A percentile compares a stretch with the other conserved stretches of the same genome.
phyloP scores from a whole-genome alignment of 768 basidiomycete species.

The Phlebiopsis gigantea region DNA sequence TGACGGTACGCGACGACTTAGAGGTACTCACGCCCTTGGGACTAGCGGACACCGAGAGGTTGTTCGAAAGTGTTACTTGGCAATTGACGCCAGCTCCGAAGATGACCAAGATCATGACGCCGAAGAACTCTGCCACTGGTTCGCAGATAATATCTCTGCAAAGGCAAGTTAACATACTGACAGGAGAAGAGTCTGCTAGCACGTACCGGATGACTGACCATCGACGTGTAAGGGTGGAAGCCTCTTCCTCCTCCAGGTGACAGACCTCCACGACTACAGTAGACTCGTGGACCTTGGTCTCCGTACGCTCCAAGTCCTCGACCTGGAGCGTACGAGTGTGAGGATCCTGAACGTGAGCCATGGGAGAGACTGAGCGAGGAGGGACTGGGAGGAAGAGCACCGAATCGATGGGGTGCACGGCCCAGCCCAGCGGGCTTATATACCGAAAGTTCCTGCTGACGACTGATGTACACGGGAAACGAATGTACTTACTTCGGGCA shows the following conservation, averaged over 20 bases:
- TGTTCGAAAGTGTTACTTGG: slow-evolving; percentile 5
- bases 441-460: background rate
- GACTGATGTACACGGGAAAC: too few relatives aligned
- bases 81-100: slow-evolving; percentile 12
- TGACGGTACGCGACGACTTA: background rate
- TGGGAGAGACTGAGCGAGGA: background rate
- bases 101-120: slow-evolving; percentile 13
- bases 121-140: slow-evolving; percentile 38
- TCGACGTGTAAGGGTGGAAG: background rate
- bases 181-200: background rate
- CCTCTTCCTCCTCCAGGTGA: background rate
- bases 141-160: slow-evolving; percentile 44
- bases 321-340: background rate
- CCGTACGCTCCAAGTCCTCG: background rate
- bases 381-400: background rate
- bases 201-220: slow-evolving; percentile 1
- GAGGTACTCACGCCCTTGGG: slow-evolving; percentile 44
- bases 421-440: background rate
- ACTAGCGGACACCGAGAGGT: slow-evolving; percentile 1
- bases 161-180: background rate
- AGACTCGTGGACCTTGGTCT: background rate
- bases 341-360: background rate
- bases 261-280: background rate
- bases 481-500: background rate
- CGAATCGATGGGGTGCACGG: background rate